These are phyloP conservation scores for Trypanosoma scelopori DNA, from an alignment of 208 protist genomes.

Conservation along the genomic window DNA sequence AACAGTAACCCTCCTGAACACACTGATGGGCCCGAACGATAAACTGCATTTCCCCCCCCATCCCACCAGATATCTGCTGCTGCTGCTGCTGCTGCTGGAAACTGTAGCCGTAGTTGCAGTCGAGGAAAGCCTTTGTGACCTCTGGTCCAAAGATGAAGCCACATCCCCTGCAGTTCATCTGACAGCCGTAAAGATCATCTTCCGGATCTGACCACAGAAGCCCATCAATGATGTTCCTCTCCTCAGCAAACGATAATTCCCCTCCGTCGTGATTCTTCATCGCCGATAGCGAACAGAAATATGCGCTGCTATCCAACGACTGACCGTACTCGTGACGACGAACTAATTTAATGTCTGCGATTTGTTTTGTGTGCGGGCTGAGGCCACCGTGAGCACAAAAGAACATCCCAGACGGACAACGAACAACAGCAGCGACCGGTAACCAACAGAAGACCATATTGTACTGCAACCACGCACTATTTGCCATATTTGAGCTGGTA, in stretches of 20 bases:
- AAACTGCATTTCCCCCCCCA: constrained; percentile 95
- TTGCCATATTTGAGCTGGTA: constrained; percentile 6
- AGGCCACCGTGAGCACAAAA: constrained; percentile 90
- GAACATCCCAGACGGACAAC: constrained; percentile 59
- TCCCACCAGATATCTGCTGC: too few relatives aligned
- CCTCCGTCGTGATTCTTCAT: background rate
- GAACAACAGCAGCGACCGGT: constrained; percentile 78
- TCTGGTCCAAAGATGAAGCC: constrained; percentile 80
- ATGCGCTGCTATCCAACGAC: background rate
- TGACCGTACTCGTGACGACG: constrained; percentile 66
- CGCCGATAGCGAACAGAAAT: constrained; percentile 4
- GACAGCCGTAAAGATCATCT: constrained; percentile 60
- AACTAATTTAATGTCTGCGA: constrained; percentile 45
- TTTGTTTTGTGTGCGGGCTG: constrained; percentile 53
- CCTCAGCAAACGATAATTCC: constrained; percentile 28
- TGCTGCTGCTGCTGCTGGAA: constrained; percentile 30
- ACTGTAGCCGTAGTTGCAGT: constrained; percentile 53
- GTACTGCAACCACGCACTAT: constrained; percentile 65
- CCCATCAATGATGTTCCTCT: constrained; percentile 98
- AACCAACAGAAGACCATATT: constrained; percentile 86
- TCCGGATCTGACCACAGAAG: constrained; percentile 99
- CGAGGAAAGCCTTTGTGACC: constrained; percentile 66
- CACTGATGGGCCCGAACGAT: constrained; percentile 94
- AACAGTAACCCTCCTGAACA: constrained; percentile 85
- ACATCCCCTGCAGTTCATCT: constrained; percentile 59